Evolutionary conservation across 805 yeast species (phyloP), one percentile per base, ranked within the genome.

Genomic region (Zygoascus bituminiphila): DNA sequence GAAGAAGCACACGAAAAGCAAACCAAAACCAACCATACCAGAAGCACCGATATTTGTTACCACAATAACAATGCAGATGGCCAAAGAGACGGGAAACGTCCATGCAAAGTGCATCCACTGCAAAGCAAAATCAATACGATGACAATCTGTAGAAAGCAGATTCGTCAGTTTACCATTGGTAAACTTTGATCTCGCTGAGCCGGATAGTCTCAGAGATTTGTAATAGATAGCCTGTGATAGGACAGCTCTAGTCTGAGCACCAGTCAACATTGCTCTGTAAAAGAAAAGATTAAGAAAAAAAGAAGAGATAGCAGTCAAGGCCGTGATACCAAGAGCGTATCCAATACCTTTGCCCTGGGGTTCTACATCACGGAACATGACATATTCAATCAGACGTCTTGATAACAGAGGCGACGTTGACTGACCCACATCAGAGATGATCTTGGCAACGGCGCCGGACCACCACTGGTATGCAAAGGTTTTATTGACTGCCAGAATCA

Each of bases 121-220:
- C n/a, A 80, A 63, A 7, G 88, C 88, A 55, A 84, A 73, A 63
- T 87, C 95, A 29, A 88, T 73, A 59, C 95, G 78, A 14, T 89
- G 76, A 35, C 88, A 69, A 62, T 88, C 96, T 2, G 94, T 81
- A 52, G 93, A 85, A 62, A 88, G 76, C 62, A 87, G 66, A 8
- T 88, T 79, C 25, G 95, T 85, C 49, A 88, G 75, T 51, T 76
- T 78, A 39, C 91, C 82, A 22, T 78, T 73, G 1, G 95, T 81
- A 58, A 67, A 85, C 51, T 74, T 69, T 53, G 75, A 75, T 46
- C 74, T 74, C 2, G 89, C 76, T 44, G 69, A 70, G 9, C 79
- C 73, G 50, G 80, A 76, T 14, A 88, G 68, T 47, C 62, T 69
- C 55, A 86, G 77, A 10, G 89, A 74, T 62, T 88, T 88, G 48